Base-by-base conservation (phyloP, 2,329 filamentous ascomycete species). In the Paramyrothecium roridum region DNA sequence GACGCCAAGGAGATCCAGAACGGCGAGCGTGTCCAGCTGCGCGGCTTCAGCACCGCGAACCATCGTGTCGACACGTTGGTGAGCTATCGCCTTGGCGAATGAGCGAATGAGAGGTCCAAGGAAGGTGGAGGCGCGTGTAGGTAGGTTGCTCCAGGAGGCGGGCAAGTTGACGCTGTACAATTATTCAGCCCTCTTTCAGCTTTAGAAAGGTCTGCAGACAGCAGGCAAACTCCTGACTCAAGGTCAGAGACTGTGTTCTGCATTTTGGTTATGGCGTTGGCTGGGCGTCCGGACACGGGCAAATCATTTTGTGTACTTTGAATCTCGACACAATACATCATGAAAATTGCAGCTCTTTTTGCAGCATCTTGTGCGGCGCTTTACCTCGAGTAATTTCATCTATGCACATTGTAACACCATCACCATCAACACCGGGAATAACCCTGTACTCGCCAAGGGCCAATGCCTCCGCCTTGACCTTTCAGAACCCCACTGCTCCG, bases 1-100 rank as follows among this genome's bases (percentile, higher is more conserved):
- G 95, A 98, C 73, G 93, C 93, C 54, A 97, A 96, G 77, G 95
- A 99, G 79, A 97, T 99, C 61, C 80, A 87, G 69, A 90, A 95
- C 65, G 93, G 91, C 46, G 95, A 99, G 79, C 92, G 95, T 69
- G 95, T 99, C 30, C 93, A 97, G 76, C 77, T 99, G 68, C 84
- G 95, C 57, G 96, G 93, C 61, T 99, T 98, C 77, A 97, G 93
- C 73, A 99, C 95, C 17, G 92, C 88, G 61, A 96, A 88, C 66
- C 95, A 99, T 72, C 85, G 90, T 22, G 93, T 99, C 23, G 95
- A 97, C 69, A 99, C 95, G 1, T 76, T 98, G 61, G 95, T 99
- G 54, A 97, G 92, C 77, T 99, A 99, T 73, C 85, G 91, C 66
- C 70, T 88, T 75, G 83, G 57, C 73, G 66, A 74, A 21, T 70